Evolutionary conservation across 345 rosid genomes (phyloP), one percentile per base, ranked within the genome.

Genomic region (Hibiscus syriacus): DNA sequence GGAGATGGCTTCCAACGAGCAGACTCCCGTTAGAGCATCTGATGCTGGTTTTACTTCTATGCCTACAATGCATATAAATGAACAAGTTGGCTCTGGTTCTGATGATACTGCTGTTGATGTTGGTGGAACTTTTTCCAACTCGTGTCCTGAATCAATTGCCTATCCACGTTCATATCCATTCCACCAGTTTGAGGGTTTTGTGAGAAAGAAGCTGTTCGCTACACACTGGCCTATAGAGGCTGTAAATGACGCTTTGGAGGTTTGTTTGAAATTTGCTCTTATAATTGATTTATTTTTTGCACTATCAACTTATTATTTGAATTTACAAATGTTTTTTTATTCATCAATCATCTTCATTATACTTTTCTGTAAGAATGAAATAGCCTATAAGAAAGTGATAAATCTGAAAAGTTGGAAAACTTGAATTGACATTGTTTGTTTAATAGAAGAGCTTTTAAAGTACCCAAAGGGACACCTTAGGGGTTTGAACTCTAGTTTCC

Each of bases 161-260:
- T 49, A 66, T 68, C 81, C 70, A 26, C 74, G 74, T 26, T 72
- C 59, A 62, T 25, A 56, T 74, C 67, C 70, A 6, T 79, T 45
- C 32, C 64, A 69, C 48, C 79, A 39, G 39, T 52, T 64, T 25
- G 82, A 77, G 71, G 74, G 70, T 55, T 72, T 69, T 68, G 71
- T 72, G 12, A 79, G 64, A 61, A 68, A 74, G n/a, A 84, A 73
- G 57, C 48, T 63, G 57, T 93, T 83, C 69, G 10, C 76, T 70
- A 73, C 87, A 0, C 76, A 89, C 55, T 90, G 90, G 94, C 80
- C 97, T 48, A 38, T 10, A 2, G 85, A 86, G 74, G 78, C 79
- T 74, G 84, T 84, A 49, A 74, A 74, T 5, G 80, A 86, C 71
- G 90, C 86, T 36, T 68, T 90, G 60, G 84, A 81, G 98, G 98